phyloP scores from a whole-genome alignment of 2,329 filamentous ascomycete genomes.

The Spiromastix sp. region DNA sequence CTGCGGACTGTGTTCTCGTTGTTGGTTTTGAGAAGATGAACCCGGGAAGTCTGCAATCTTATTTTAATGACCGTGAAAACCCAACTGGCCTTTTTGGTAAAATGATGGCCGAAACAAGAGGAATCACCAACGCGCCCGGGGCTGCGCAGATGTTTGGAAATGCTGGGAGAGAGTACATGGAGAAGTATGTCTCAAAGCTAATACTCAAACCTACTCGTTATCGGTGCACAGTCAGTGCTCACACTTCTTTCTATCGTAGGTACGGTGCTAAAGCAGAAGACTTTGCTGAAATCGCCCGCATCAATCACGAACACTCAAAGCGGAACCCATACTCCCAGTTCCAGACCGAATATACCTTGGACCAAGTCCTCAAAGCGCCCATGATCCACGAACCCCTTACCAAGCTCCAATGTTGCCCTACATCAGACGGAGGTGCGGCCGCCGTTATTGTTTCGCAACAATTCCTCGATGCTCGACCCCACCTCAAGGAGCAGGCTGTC shows the following conservation, averaged over 20 bases:
- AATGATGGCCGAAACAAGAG: conserved; percentile 78
- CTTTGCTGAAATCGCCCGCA: conserved; percentile 85
- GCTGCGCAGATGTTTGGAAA: conserved; percentile 95
- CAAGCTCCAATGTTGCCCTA: conserved; percentile 97
- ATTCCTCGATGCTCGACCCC: conserved; percentile 76
- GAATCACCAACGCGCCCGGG: conserved; percentile 69
- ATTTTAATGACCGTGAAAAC: conserved; percentile 77
- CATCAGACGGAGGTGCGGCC: conserved; percentile 83
- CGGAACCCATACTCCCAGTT: conserved; percentile 98
- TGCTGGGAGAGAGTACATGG: conserved; percentile 86
- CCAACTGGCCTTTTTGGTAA: conserved; percentile 60
- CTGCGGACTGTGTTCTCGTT: conserved; percentile 78
- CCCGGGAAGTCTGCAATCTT: conserved; percentile 70
- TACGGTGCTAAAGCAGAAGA: conserved; percentile 75
- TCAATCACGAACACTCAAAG: conserved; percentile 88
- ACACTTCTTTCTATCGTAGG: conserved; percentile 29
- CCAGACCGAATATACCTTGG: conserved; percentile 77
- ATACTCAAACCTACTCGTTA: too few relatives aligned
- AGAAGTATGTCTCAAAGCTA: conserved; percentile 52
- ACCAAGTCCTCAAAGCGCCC: conserved; percentile 65
- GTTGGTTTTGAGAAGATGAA: conserved; percentile 99
- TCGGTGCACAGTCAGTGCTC: too few relatives aligned
- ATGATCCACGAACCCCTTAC: conserved; percentile 82
- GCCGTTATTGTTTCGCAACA: conserved; percentile 79
- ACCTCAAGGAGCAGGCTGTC: conserved; percentile 73